phyloP scores from a whole-genome alignment of 176 grass and related monocot species.

The Raddia guianensis region DNA sequence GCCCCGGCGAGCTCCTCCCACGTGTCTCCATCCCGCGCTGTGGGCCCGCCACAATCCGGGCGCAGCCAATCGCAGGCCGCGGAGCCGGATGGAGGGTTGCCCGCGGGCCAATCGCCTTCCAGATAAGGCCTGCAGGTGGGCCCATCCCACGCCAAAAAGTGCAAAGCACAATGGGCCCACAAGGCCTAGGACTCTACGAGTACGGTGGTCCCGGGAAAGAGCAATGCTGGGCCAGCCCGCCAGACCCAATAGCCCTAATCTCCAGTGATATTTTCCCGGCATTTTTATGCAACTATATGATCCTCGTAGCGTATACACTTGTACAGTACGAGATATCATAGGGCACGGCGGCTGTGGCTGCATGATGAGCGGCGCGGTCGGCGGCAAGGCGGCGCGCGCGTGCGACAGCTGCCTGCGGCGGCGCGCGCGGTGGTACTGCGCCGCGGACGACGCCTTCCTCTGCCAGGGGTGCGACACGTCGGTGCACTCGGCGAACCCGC shows the following conservation, averaged over 20 bases:
- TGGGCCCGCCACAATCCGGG: conserved; percentile 57
- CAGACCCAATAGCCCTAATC: background rate
- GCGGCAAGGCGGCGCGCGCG: conserved; percentile 69
- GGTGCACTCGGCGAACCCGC: conserved; percentile 86
- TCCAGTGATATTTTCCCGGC: conserved; percentile 39
- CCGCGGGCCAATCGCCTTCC: conserved; percentile 39
- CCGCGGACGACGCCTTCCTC: conserved; percentile 84
- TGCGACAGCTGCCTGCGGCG: conserved; percentile 77
- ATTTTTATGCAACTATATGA: conserved; percentile 20
- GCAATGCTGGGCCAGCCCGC: conserved; percentile 18
- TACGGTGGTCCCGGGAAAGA: conserved; percentile 19
- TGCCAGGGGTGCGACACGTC: conserved; percentile 86
- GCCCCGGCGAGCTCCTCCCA: background rate
- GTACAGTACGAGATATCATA: background rate
- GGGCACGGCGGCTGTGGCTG: too few species aligned
- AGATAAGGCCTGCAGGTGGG: conserved; percentile 59
- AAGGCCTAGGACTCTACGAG: background rate
- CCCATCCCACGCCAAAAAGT: conserved; percentile 36
- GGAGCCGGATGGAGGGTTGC: conserved; percentile 38
- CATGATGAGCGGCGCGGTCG: conserved; percentile 62
- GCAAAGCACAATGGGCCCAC: conserved; percentile 35
- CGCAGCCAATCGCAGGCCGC: conserved; percentile 44
- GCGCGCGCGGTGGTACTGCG: conserved; percentile 94
- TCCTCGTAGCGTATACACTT: background rate
- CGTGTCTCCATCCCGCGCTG: background rate